Base-by-base conservation (phyloP, 805 yeast species). In the Suhomyces vadensis region DNA sequence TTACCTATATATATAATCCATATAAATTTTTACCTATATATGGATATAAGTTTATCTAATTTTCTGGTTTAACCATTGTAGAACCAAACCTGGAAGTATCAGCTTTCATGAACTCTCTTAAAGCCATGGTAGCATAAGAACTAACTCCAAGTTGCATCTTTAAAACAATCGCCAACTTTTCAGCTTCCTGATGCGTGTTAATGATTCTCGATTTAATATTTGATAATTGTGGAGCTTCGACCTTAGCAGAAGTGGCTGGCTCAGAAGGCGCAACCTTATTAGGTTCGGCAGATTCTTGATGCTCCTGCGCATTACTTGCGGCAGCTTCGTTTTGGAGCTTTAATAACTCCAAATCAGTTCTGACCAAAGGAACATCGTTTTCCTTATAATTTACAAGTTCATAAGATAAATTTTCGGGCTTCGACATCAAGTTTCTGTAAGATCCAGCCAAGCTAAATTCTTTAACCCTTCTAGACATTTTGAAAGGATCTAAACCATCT, bases 81-180 rank as follows among this genome's bases (percentile, higher is more conserved):
- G 41, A 50, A 41, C 67, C 52, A 33, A 61, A 54, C 39, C 71
- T 54, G 21, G 82, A 73, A 2, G 91, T 84, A 52, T 85, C 92
- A 24, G 80, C 77, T 60, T 82, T 85, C 87, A 91, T 82, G 40
- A 88, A 79, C 63, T 94, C 98, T 60, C 99, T 79, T 40, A 94
- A 67, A 1, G 96, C 96, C 99, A 94, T 95, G 0, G 99, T 94
- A 1, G 99, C 99, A 63, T 94, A 94, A 5, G 95, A 83, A 26
- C 97, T 85, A 2, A 87, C 82, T 4, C 90, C 92, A 46, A 94
- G 72, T 57, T 82, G 85, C 75, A 94, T 74, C 53, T 78, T 82
- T 46, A 95, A 62, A 4, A 94, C 74, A 10, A 91, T 80, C 0
- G 96, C 97, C 0, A 74, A 69, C 46, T 77, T 80, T 13, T 48